Evolutionary conservation across 176 grass and related monocot genomes (phyloP).

Genomic region (Tillandsia fasciculata): DNA sequence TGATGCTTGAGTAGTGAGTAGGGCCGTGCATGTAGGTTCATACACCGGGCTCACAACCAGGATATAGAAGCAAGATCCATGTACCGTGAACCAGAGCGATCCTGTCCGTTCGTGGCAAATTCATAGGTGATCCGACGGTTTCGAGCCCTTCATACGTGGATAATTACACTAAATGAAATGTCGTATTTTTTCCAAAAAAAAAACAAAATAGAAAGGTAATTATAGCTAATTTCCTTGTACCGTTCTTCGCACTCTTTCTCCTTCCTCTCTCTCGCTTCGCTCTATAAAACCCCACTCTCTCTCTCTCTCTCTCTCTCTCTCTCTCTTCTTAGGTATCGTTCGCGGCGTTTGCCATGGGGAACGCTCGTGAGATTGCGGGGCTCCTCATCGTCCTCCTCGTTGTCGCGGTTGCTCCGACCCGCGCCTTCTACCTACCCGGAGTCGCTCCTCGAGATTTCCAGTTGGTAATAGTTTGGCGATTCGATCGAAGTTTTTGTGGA

Average conservation of each 20-base stretch:
- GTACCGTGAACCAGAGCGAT: too few relatives aligned
- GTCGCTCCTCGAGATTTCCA: conserved; percentile 41
- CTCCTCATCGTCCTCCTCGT: conserved; percentile 11
- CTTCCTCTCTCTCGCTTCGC: conserved; percentile 4
- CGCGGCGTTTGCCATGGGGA: conserved; percentile 13
- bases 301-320: not conserved
- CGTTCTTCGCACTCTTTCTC: not conserved
- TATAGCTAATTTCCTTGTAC: not conserved
- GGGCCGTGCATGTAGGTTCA: too few relatives aligned
- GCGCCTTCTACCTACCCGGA: conserved; percentile 40
- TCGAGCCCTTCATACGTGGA: too few relatives aligned
- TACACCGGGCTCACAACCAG: too few relatives aligned
- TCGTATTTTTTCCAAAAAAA: too few relatives aligned
- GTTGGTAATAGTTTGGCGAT: conserved; percentile 22
- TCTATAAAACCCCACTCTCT: conserved; percentile 4
- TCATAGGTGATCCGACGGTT: too few relatives aligned
- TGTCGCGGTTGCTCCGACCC: conserved; percentile 8
- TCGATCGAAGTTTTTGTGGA: conserved; percentile 10
- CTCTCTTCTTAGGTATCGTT: too few relatives aligned
- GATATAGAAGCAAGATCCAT: too few relatives aligned
- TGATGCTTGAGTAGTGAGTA: too few relatives aligned
- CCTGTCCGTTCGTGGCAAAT: too few relatives aligned
- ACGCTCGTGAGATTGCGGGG: conserved; percentile 9
- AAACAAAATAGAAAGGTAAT: not conserved
- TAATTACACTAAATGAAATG: too few relatives aligned